Conservation (phyloP, 345 rosid genomes). For the Theobroma cacao region DNA sequence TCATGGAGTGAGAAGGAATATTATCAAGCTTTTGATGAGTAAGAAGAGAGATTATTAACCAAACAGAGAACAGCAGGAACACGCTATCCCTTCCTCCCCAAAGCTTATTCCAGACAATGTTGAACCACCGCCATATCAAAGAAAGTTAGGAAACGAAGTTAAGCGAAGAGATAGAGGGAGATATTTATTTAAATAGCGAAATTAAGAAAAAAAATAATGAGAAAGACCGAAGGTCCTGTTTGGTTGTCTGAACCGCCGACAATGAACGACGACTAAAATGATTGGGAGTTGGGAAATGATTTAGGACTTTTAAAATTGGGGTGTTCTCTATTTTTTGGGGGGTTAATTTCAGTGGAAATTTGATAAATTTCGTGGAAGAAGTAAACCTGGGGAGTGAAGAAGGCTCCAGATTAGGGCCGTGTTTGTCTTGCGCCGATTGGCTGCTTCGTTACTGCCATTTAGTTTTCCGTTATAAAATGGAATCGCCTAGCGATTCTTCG, state of each 20-base stretch:
- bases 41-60: too few species aligned
- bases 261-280: background rate
- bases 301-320: slow-evolving; percentile 2
- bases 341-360: too few species aligned
- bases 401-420: slow-evolving; percentile 46
- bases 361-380: background rate
- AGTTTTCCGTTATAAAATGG: slow-evolving; percentile 42
- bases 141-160: background rate
- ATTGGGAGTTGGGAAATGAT: background rate
- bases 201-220: background rate
- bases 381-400: slow-evolving; percentile 64
- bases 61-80: background rate
- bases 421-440: slow-evolving; percentile 54
- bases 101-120: background rate
- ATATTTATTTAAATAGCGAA: background rate
- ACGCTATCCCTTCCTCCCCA: background rate
- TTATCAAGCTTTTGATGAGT: too few species aligned
- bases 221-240: background rate
- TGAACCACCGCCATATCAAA: background rate
- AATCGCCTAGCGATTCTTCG: slow-evolving; percentile 40
- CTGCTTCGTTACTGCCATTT: slow-evolving; percentile 36
- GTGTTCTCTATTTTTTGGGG: background rate
- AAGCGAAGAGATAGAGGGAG: background rate
- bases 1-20: too few species aligned
- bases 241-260: background rate